Percentiles rank a stretch among this genome's conserved stretches.
phyloP scores from a whole-genome alignment of 805 yeast species.

The Torulaspora quercuum region DNA sequence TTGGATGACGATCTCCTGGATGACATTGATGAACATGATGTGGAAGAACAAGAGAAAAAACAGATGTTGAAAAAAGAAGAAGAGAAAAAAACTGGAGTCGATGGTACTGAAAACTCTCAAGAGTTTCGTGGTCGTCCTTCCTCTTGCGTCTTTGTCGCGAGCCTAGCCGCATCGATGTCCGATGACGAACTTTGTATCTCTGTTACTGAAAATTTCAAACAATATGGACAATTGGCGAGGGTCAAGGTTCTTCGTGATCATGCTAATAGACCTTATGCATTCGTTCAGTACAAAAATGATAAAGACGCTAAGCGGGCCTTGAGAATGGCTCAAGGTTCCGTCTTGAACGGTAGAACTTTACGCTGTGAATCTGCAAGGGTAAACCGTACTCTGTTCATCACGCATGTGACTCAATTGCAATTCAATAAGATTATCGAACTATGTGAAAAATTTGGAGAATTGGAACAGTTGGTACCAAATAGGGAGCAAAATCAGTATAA shows the following conservation, averaged over 20 bases:
- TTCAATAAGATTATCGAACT: conserved; percentile 38
- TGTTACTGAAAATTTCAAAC: conserved; percentile 62
- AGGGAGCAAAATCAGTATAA: conserved; percentile 30
- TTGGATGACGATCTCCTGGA: conserved; percentile 19
- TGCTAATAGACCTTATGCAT: conserved; percentile 83
- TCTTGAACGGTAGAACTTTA: conserved; percentile 67
- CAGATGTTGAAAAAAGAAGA: neutral
- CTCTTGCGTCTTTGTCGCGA: conserved; percentile 84
- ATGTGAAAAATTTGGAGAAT: conserved; percentile 62
- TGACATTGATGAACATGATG: conserved; percentile 26
- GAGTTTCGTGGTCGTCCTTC: conserved; percentile 63
- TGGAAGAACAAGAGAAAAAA: conserved; percentile 5
- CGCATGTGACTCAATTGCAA: conserved; percentile 30
- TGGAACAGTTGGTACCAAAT: conserved; percentile 59
- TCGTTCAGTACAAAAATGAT: conserved; percentile 78
- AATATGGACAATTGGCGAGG: conserved; percentile 66
- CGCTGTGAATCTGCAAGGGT: conserved; percentile 91
- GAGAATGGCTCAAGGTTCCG: conserved; percentile 61
- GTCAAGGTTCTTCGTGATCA: conserved; percentile 84
- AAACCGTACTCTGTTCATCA: conserved; percentile 74
- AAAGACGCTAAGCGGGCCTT: conserved; percentile 68
- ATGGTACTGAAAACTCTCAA: neutral
- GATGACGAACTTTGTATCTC: conserved; percentile 72
- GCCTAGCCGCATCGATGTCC: conserved; percentile 58
- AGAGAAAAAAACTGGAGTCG: neutral